Evolutionary conservation across 345 rosid species (phyloP).

Genomic region (Euphorbia tirucalli): DNA sequence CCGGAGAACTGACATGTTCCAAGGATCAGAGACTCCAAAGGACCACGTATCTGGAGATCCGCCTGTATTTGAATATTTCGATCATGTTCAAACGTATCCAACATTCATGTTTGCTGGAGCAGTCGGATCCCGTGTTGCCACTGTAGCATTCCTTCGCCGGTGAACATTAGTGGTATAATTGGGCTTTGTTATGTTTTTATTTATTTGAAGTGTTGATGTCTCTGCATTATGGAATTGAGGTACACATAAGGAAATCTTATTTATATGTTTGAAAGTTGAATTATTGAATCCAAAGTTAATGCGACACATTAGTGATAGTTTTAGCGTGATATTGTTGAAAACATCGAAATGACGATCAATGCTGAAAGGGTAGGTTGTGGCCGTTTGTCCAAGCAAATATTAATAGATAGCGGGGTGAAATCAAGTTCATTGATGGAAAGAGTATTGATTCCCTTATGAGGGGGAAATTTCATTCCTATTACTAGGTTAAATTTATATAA

Average conservation of each 20-base stretch:
- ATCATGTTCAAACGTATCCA: constrained; percentile 82
- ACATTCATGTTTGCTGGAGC: constrained; percentile 87
- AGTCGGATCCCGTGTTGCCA: constrained; percentile 88
- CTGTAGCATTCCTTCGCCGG: constrained; percentile 77
- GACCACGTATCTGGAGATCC: constrained; percentile 39
- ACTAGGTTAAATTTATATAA: too few relatives aligned
- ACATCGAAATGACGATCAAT: not conserved
- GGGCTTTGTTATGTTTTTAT: not conserved
- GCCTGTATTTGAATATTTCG: constrained; percentile 54
- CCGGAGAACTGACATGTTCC: constrained; percentile 35
- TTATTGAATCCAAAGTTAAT: not conserved
- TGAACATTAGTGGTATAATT: constrained; percentile 23
- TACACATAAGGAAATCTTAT: not conserved
- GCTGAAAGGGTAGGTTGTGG: not conserved
- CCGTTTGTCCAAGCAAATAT: not conserved
- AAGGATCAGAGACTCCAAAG: constrained; percentile 31
- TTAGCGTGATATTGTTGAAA: not conserved
- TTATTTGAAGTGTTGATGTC: not conserved
- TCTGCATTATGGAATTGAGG: not conserved
- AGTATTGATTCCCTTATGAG: too few relatives aligned
- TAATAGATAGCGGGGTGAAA: too few relatives aligned
- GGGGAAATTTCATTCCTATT: too few relatives aligned
- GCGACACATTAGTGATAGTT: constrained; percentile 1
- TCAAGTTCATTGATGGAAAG: too few relatives aligned
- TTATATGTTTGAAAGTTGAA: not conserved